Evolutionary conservation across 768 basidiomycete species (phyloP), one percentile per base, ranked within the genome.

Genomic region (Rhodotorula toruloides): DNA sequence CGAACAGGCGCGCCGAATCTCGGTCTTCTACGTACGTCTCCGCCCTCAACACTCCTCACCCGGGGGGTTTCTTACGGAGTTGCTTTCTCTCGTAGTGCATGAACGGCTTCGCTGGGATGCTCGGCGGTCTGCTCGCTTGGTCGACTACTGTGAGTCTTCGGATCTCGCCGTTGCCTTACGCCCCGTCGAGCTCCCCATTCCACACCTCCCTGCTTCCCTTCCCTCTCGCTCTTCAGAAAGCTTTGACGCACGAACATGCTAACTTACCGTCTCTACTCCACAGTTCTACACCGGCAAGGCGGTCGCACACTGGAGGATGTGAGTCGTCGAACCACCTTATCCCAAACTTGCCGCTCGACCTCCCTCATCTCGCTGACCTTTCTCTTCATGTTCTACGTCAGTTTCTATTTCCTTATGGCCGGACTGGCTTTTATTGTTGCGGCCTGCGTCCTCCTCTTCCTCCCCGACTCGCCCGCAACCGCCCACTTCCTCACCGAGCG

Each of bases 391-490:
- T n/a, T n/a, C n/a, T n/a, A n/a, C n/a, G n/a, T n/a, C n/a, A n/a
- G n/a, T n/a, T n/a, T 58, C 12, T 61, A 59, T 53, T 36, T 68
- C 50, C 17, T 62, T 9, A 47, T 66, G 34, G 85, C 86, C 16
- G 84, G 78, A 1, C 77, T 87, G 13, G 85, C 86, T 0, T 84
- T 85, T 43, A 25, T 85, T 6, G 81, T 87, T 42, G 85, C 84
- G 12, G 68, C 83, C 32, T 76, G 78, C 49, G 83, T 86, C 7
- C 74, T 86, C 14, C 77, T 86, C 14, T 84, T 81, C 82, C 78
- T 87, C 22, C 85, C 86, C 0, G 85, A 87, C 73, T 85, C 85
- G 0, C 86, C 85, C 8, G 83, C 86, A 6, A 82, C 83, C 68
- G 85, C 86, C 3, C 76, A 72, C 9, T 81, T 84, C 72, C 78